A percentile compares a stretch with the other conserved stretches of the same genome.
Conservation (phyloP, 257 asterid species). For the Ilex asprella region DNA sequence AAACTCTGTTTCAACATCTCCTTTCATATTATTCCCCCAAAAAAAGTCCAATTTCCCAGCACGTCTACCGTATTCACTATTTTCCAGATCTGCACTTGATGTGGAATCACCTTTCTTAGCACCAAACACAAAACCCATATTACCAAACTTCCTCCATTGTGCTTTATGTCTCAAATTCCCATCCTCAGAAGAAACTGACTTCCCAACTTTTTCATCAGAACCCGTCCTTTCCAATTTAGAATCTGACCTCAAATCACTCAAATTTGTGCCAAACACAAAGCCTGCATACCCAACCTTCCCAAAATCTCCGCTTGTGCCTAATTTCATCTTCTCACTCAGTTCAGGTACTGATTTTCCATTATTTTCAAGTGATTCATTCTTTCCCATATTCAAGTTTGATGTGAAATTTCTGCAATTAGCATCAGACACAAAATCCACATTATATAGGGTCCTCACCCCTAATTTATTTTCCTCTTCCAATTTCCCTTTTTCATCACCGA, state of each 20-base stretch:
- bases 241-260: conserved; percentile 1
- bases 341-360: conserved; percentile 25
- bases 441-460: too few relatives aligned
- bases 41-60: conserved; percentile 14
- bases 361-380: conserved; percentile 16
- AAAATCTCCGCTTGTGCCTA: conserved; percentile 25
- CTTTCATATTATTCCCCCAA: conserved; percentile 22
- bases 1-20: conserved; percentile 19
- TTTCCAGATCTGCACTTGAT: conserved; percentile 12
- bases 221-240: too few relatives aligned
- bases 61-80: conserved; percentile 13
- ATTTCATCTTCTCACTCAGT: conserved; percentile 19
- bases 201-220: too few relatives aligned
- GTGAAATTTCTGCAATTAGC: not conserved
- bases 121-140: conserved; percentile 29
- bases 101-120: conserved; percentile 14
- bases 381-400: not conserved
- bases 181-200: too few relatives aligned
- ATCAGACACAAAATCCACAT: not conserved
- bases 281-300: conserved; percentile 24
- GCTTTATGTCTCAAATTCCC: too few relatives aligned
- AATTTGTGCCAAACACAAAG: conserved; percentile 15
- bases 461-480: too few relatives aligned
- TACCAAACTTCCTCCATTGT: conserved; percentile 1
- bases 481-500: too few relatives aligned